Evolutionary conservation across 1,139 yeast genomes (phyloP).

Genomic region (Hemisphaericaspora subhashii): DNA sequence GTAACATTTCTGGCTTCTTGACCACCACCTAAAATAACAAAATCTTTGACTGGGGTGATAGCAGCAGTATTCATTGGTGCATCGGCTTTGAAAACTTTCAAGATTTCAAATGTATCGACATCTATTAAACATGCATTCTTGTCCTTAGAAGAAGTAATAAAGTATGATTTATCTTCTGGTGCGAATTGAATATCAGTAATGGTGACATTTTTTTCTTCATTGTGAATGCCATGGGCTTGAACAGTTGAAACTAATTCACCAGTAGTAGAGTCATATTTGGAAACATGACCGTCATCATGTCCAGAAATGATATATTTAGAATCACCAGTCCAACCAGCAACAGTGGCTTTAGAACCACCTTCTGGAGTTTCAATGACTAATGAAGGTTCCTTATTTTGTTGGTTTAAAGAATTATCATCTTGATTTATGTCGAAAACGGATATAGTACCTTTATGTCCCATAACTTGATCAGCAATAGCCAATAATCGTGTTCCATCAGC

Average conservation of each 20-base stretch:
- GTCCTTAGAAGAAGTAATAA: conserved; percentile 92
- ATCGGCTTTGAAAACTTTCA: conserved; percentile 82
- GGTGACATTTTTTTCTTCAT: conserved; percentile 52
- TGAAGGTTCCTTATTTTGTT: conserved; percentile 51
- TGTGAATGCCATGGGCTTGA: conserved; percentile 63
- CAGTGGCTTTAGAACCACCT: conserved; percentile 67
- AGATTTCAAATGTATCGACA: conserved; percentile 68
- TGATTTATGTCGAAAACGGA: conserved; percentile 61
- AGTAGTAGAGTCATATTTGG: conserved; percentile 74
- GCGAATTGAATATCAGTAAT: conserved; percentile 91
- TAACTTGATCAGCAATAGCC: conserved; percentile 86
- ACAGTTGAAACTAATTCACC: conserved; percentile 66
- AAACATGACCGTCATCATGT: conserved; percentile 80
- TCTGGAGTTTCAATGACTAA: conserved; percentile 64
- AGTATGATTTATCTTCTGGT: conserved; percentile 77
- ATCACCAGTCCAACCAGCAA: conserved; percentile 86
- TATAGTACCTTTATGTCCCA: conserved; percentile 86
- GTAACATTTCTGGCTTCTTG: conserved; percentile 99
- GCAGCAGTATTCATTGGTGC: conserved; percentile 97
- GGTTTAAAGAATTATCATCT: conserved; percentile 31
- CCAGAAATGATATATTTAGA: conserved; percentile 79
- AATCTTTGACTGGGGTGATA: conserved; percentile 88
- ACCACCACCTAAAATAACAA: conserved; percentile 96
- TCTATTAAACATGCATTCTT: conserved; percentile 81
- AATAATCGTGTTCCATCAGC: conserved; percentile 70